Percentiles rank a stretch among this genome's conserved stretches.
phyloP scores from a whole-genome alignment of 352 stramenopile species.

The Phytophthora pseudosyringae region DNA sequence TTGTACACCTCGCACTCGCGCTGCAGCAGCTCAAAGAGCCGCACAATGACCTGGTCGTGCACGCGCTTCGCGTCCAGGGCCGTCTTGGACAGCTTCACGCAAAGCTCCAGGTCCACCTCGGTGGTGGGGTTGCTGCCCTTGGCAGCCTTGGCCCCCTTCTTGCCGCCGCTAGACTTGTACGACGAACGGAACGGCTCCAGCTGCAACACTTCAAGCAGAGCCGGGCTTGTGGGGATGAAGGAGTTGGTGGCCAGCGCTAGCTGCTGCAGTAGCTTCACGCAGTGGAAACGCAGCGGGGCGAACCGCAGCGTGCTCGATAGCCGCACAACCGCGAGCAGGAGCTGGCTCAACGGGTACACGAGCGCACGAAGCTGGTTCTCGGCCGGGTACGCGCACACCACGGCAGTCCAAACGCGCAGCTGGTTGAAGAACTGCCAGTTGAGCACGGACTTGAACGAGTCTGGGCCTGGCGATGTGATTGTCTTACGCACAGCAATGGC shows the following conservation, averaged over 20 bases:
- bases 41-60: slow-evolving; percentile 91
- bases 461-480: slow-evolving; percentile 93
- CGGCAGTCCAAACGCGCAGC: slow-evolving; percentile 96
- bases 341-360: slow-evolving; percentile 96
- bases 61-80: slow-evolving; percentile 86
- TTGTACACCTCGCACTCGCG: slow-evolving; percentile 96
- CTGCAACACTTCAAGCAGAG: slow-evolving; percentile 95
- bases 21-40: slow-evolving; percentile 94
- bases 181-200: slow-evolving; percentile 91
- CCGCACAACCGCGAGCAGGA: slow-evolving; percentile 77
- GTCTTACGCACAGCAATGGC: slow-evolving; percentile 97
- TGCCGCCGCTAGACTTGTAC: slow-evolving; percentile 63
- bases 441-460: slow-evolving; percentile 90
- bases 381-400: slow-evolving; percentile 91
- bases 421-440: slow-evolving; percentile 99
- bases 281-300: slow-evolving; percentile 96
- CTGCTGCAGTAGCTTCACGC: slow-evolving; percentile 96
- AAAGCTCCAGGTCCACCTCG: slow-evolving; percentile 79
- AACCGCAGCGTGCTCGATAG: slow-evolving; percentile 83
- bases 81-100: slow-evolving; percentile 94
- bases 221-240: slow-evolving; percentile 95
- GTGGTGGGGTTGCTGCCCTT: slow-evolving; percentile 39
- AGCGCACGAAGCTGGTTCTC: slow-evolving; percentile 91
- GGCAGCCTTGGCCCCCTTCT: slow-evolving; percentile 39
- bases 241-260: slow-evolving; percentile 94